These are phyloP conservation scores for Rubia balearica DNA, from an alignment of 305 asterid genomes.

Conservation along the genomic window DNA sequence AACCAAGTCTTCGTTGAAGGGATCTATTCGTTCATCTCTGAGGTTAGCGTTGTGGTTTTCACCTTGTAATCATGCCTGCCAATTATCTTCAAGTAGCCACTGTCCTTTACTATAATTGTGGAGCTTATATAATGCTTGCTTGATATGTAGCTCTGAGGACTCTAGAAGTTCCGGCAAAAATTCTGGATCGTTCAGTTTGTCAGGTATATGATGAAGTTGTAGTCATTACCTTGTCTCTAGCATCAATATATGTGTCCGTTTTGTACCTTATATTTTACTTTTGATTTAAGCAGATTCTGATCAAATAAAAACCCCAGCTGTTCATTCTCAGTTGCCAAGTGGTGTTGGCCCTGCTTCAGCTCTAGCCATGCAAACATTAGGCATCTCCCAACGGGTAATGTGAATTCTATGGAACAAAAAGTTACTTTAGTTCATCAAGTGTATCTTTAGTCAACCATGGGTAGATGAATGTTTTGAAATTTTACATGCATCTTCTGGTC, in stretches of 20 bases:
- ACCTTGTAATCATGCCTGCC: conserved; percentile 8
- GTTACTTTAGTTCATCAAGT: background rate
- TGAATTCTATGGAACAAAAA: conserved; percentile 16
- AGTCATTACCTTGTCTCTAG: conserved; percentile 10
- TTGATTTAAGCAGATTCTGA: conserved; percentile 38
- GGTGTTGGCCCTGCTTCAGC: conserved; percentile 42
- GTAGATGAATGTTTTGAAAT: background rate
- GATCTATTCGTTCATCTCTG: conserved; percentile 47
- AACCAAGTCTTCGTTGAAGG: conserved; percentile 83
- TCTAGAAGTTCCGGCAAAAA: conserved; percentile 41
- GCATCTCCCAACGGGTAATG: conserved; percentile 57
- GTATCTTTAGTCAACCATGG: conserved; percentile 1
- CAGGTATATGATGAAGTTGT: conserved; percentile 17
- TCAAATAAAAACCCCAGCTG: conserved; percentile 42
- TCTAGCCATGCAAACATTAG: conserved; percentile 54
- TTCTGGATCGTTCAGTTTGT: conserved; percentile 40
- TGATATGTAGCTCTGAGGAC: conserved; percentile 47
- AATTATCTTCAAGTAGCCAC: background rate
- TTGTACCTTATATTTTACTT: conserved; percentile 11
- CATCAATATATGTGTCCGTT: conserved; percentile 7
- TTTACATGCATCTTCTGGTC: background rate
- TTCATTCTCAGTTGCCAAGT: conserved; percentile 24
- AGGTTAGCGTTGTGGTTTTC: conserved; percentile 41
- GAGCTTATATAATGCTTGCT: conserved; percentile 26
- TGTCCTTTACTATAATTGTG: background rate